Evolutionary conservation across 176 grass and related monocot genomes (phyloP).

Genomic region (Guadua angustifolia): DNA sequence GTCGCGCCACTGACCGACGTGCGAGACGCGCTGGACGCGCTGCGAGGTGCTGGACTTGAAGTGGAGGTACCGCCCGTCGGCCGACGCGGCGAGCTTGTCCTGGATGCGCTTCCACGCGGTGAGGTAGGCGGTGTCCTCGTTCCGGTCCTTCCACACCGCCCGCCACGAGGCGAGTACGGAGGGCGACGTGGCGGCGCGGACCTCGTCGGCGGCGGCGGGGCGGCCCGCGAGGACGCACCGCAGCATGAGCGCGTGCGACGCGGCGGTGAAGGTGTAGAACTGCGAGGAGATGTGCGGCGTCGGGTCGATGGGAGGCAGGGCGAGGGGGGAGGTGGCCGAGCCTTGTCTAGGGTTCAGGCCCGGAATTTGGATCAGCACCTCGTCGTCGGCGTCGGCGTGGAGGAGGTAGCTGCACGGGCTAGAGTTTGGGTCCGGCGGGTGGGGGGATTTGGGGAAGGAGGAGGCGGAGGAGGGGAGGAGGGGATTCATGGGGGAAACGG

Average conservation of each 20-base stretch:
- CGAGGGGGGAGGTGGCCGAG: constrained; percentile 12
- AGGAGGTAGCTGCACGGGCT: constrained; percentile 58
- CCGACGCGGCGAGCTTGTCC: constrained; percentile 79
- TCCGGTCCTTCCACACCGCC: constrained; percentile 97
- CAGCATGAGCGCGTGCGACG: constrained; percentile 85
- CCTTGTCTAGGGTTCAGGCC: constrained; percentile 42
- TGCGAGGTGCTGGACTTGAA: constrained; percentile 86
- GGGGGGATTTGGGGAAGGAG: constrained; percentile 56
- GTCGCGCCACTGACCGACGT: constrained; percentile 85
- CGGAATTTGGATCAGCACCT: constrained; percentile 54
- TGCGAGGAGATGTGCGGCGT: constrained; percentile 91
- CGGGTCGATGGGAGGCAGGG: constrained; percentile 69
- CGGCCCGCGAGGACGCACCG: constrained; percentile 77
- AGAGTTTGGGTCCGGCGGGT: constrained; percentile 56
- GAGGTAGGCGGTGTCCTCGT: constrained; percentile 99
- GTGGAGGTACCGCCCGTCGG: constrained; percentile 66
- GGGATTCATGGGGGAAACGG: constrained; percentile 67
- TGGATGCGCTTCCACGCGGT: constrained; percentile 99
- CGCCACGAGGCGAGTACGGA: constrained; percentile 91
- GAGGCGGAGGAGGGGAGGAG: constrained; percentile 44
- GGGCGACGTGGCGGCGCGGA: constrained; percentile 73
- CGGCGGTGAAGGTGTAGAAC: constrained; percentile 92
- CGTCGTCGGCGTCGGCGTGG: constrained; percentile 69
- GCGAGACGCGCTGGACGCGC: constrained; percentile 86
- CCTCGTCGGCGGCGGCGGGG: constrained; percentile 69